These are phyloP conservation scores for Paramarasmius palmivorus DNA, from an alignment of 1,284 basidiomycete species.

Conservation along the genomic window DNA sequence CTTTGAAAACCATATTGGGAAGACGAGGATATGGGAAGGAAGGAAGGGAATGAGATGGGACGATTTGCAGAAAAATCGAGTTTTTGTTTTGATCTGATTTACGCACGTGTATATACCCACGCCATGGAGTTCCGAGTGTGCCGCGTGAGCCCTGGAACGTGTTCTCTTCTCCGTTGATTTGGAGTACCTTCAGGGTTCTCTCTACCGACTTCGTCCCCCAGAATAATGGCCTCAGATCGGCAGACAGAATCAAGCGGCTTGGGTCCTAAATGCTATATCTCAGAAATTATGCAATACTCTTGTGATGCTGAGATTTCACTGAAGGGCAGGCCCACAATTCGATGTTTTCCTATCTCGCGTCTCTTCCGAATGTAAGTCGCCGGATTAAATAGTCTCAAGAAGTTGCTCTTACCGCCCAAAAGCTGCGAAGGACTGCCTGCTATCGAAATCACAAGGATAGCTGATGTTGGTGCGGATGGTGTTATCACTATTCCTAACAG, in stretches of 20 bases:
- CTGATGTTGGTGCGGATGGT: conserved; percentile 58
- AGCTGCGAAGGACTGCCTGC: conserved; percentile 67
- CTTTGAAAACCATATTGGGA: conserved; percentile 76
- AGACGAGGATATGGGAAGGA: conserved; percentile 26
- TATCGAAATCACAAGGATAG: conserved; percentile 67
- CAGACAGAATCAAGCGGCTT: background rate
- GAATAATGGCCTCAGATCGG: too few species aligned
- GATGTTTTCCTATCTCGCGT: conserved; percentile 71
- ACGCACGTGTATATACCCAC: too few species aligned
- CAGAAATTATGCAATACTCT: conserved; percentile 70
- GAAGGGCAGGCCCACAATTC: conserved; percentile 36
- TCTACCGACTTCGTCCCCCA: too few species aligned
- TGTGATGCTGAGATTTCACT: conserved; percentile 46
- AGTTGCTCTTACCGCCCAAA: conserved; percentile 10
- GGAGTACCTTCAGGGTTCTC: too few species aligned
- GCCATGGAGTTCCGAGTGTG: too few species aligned
- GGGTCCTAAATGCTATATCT: conserved; percentile 49
- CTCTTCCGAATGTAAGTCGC: conserved; percentile 67
- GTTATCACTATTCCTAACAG: conserved; percentile 56
- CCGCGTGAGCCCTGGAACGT: too few species aligned
- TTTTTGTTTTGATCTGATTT: conserved; percentile 18
- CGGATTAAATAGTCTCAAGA: conserved; percentile 2
- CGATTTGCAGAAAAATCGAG: conserved; percentile 26
- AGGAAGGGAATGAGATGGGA: conserved; percentile 35
- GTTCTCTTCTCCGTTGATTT: too few species aligned